phyloP scores from a whole-genome alignment of 2,329 filamentous ascomycete genomes.

The Capronia coronata region DNA sequence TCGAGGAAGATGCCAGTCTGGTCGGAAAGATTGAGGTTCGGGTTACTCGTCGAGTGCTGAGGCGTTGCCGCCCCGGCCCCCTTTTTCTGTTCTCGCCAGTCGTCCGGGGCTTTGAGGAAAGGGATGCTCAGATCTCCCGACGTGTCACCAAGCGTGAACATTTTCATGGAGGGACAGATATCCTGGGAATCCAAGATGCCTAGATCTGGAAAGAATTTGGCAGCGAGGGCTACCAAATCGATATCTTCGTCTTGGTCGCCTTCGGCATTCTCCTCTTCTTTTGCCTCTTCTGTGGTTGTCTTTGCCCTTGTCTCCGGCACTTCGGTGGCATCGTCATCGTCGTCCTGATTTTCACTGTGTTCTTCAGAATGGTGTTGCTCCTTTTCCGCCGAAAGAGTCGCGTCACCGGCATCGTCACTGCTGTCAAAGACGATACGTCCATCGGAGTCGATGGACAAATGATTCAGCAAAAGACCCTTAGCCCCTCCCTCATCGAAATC shows the following conservation, averaged over 20 bases:
- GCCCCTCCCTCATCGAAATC: conserved; percentile 98
- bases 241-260: conserved; percentile 60
- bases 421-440: conserved; percentile 97
- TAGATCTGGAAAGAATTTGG: conserved; percentile 81
- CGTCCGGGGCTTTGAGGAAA: conserved; percentile 81
- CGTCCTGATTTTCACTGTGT: conserved; percentile 20
- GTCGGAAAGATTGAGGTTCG: conserved; percentile 48
- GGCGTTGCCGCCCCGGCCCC: conserved; percentile 30
- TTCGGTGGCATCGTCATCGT: conserved; percentile 40
- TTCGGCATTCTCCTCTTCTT: conserved; percentile 39
- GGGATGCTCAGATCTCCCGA: conserved; percentile 82
- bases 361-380: conserved; percentile 25
- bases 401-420: conserved; percentile 71
- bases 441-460: conserved; percentile 87
- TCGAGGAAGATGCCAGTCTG: conserved; percentile 78
- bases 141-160: conserved; percentile 81
- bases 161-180: conserved; percentile 90
- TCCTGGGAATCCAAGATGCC: conserved; percentile 73
- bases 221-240: conserved; percentile 66
- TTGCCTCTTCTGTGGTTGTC: conserved; percentile 30
- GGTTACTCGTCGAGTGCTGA: conserved; percentile 15
- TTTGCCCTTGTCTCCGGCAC: conserved; percentile 38
- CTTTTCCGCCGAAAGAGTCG: conserved; percentile 36
- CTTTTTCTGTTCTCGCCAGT: conserved; percentile 68
- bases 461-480: conserved; percentile 89